Conservation (phyloP, 1,284 basidiomycete genomes). For the Sanghuangporus weigelae region DNA sequence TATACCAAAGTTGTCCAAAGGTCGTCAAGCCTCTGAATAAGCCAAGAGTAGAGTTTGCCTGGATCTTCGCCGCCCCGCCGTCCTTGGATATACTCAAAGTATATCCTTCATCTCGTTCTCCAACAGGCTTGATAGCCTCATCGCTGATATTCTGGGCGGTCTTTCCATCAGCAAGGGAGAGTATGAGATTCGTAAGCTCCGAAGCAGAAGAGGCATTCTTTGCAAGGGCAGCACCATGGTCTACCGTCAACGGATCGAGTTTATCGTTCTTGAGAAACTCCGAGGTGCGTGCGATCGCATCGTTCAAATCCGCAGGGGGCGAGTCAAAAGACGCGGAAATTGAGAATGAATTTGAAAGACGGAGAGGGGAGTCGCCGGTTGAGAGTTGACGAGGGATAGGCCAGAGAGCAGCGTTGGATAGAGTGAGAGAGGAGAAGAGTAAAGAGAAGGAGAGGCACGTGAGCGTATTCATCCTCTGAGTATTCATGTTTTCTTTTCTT, state of each 20-base stretch:
- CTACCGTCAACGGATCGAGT: constrained; percentile 46
- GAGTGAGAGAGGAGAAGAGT: background rate
- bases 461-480: background rate
- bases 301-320: constrained; percentile 39
- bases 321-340: constrained; percentile 35
- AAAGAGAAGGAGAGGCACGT: background rate
- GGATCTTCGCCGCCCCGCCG: constrained; percentile 54
- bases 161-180: background rate
- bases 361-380: constrained; percentile 46
- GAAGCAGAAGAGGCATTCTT: background rate
- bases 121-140: constrained; percentile 53
- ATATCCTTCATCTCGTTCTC: constrained; percentile 61
- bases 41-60: constrained; percentile 71
- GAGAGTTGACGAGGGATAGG: constrained; percentile 51
- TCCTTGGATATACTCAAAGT: constrained; percentile 55
- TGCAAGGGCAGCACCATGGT: constrained; percentile 33
- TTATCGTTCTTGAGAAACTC: constrained; percentile 41
- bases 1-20: constrained; percentile 76
- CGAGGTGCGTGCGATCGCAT: constrained; percentile 37
- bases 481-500: background rate
- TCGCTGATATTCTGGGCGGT: constrained; percentile 35
- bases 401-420: constrained; percentile 42
- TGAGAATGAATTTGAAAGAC: constrained; percentile 44
- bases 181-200: background rate
- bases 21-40: constrained; percentile 79